Conservation (phyloP, 2,329 filamentous ascomycete genomes). For the Uncinocarpus reesii region DNA sequence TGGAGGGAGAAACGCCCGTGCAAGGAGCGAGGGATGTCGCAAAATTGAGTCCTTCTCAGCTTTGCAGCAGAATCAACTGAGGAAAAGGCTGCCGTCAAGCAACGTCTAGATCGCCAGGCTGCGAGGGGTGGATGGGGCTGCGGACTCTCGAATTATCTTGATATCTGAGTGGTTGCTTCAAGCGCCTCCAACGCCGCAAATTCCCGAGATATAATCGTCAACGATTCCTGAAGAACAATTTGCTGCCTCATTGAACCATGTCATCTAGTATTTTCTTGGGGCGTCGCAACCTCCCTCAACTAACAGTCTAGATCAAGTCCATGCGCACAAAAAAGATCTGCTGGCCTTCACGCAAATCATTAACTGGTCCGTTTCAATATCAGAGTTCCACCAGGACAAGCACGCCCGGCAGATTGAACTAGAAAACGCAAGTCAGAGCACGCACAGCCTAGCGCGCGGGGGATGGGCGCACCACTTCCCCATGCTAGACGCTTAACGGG, state of each 20-base stretch:
- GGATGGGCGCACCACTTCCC: too few species aligned
- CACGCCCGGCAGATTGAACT: not conserved
- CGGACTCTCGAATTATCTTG: too few species aligned
- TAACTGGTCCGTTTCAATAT: not conserved
- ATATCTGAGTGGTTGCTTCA: too few species aligned
- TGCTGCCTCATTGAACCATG: too few species aligned
- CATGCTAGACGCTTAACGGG: not conserved
- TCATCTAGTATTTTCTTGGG: not conserved
- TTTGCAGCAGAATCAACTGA: not conserved
- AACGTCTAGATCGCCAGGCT: too few species aligned
- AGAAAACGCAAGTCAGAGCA: constrained; percentile 5
- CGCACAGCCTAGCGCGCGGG: not conserved
- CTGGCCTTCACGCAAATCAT: constrained; percentile 6
- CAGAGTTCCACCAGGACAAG: too few species aligned
- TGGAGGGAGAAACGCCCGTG: constrained; percentile 5
- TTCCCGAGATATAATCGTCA: too few species aligned
- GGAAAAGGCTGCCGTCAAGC: too few species aligned
- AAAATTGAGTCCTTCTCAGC: not conserved
- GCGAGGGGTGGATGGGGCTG: too few species aligned
- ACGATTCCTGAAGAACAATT: too few species aligned
- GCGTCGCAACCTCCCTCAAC: not conserved
- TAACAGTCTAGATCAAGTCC: constrained; percentile 2
- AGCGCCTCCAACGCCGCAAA: too few species aligned
- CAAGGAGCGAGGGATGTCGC: constrained; percentile 1
- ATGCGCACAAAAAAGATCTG: not conserved